Conservation (phyloP, 257 asterid species). For the Solanum microdontum region DNA sequence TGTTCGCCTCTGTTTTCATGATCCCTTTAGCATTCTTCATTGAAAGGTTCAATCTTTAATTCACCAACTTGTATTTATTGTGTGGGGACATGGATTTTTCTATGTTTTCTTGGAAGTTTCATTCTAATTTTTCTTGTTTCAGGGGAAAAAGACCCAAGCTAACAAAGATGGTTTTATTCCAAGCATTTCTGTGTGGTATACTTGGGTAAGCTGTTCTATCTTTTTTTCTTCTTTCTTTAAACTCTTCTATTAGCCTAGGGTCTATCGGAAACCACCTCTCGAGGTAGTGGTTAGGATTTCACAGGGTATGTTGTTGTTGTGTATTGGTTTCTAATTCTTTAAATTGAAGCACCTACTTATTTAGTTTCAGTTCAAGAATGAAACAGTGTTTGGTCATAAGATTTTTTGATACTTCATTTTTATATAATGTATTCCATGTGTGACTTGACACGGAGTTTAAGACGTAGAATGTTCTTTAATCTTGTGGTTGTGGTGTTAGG, state of each 20-base stretch:
- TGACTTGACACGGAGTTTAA: not conserved
- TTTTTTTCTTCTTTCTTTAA: not conserved
- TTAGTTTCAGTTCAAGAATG: not conserved
- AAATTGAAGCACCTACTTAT: not conserved
- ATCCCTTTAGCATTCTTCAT: slow-evolving; percentile 34
- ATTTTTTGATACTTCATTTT: not conserved
- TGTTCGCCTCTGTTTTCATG: slow-evolving; percentile 48
- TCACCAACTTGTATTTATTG: not conserved
- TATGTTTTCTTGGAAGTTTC: not conserved
- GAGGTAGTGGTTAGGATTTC: not conserved
- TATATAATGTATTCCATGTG: not conserved
- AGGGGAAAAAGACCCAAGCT: slow-evolving; percentile 59
- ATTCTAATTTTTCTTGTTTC: not conserved
- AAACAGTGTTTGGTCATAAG: not conserved
- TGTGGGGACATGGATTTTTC: not conserved
- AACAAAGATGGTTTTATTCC: slow-evolving; percentile 26
- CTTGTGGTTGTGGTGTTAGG: not conserved
- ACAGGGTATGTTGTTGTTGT: not conserved
- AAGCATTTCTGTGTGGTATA: slow-evolving; percentile 46
- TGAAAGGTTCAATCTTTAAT: slow-evolving; percentile 29
- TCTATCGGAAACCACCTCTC: not conserved
- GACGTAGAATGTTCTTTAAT: not conserved
- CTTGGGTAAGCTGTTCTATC: slow-evolving; percentile 28
- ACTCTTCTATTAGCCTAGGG: not conserved
- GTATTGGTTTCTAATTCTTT: not conserved